phyloP scores from a whole-genome alignment of 495 filamentous ascomycete species.

The Penicillium cataractarum region DNA sequence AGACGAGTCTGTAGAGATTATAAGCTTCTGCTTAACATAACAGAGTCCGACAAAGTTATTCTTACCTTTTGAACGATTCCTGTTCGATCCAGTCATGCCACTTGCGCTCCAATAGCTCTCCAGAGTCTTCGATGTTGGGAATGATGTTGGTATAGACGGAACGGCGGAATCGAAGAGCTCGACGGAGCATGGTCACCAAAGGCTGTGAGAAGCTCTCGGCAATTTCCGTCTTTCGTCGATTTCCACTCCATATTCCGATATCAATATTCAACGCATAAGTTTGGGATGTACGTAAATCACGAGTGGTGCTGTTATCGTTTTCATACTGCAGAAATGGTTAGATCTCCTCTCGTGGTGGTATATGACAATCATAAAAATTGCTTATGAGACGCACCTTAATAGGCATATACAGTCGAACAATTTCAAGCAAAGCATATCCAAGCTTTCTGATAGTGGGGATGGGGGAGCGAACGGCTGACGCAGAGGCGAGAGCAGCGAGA shows the following conservation, averaged over 20 bases:
- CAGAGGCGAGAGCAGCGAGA: conserved; percentile 55
- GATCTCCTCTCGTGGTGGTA: not conserved
- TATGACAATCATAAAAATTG: not conserved
- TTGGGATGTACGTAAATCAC: conserved; percentile 58
- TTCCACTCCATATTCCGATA: conserved; percentile 68
- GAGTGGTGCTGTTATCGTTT: conserved; percentile 58
- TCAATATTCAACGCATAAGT: conserved; percentile 58
- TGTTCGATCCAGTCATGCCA: conserved; percentile 63
- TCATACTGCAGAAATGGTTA: conserved; percentile 41
- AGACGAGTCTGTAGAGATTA: conserved; percentile 48
- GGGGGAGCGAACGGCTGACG: conserved; percentile 58
- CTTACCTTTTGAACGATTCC: conserved; percentile 56
- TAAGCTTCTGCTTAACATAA: not conserved
- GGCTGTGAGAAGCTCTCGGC: conserved; percentile 61
- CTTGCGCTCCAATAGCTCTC: conserved; percentile 53
- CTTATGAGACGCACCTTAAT: conserved; percentile 37
- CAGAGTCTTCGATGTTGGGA: conserved; percentile 48
- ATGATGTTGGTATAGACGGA: conserved; percentile 51
- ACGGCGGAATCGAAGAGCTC: conserved; percentile 31
- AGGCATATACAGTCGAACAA: conserved; percentile 54
- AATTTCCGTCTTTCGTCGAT: conserved; percentile 69
- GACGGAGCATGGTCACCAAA: conserved; percentile 55
- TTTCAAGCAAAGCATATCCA: conserved; percentile 65
- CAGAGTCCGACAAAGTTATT: too few species aligned
- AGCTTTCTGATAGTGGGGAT: conserved; percentile 62